These are phyloP conservation scores for Apocynum venetum DNA, from an alignment of 257 asterid species.

Conservation along the genomic window DNA sequence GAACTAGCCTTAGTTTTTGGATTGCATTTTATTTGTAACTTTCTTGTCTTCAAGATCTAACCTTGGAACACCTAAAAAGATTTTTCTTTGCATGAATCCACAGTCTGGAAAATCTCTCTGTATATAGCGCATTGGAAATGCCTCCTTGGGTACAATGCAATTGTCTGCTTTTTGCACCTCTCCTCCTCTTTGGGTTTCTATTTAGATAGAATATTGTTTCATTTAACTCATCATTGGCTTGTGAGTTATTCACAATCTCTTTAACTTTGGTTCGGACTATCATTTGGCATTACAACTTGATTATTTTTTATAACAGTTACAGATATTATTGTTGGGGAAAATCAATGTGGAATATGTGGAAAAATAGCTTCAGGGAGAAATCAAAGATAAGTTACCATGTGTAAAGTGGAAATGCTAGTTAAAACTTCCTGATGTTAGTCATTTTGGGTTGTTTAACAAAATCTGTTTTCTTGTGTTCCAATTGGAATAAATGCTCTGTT, in stretches of 20 bases:
- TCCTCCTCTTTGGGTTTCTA: not conserved
- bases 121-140: not conserved
- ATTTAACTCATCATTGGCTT: not conserved
- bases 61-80: not conserved
- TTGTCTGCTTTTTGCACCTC: not conserved
- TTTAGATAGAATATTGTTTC: not conserved
- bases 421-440: not conserved
- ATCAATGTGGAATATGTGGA: not conserved
- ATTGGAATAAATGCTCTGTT: not conserved
- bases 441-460: not conserved
- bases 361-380: not conserved
- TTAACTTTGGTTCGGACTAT: not conserved
- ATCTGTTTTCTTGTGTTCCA: not conserved
- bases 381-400: not conserved
- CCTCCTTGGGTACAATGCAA: not conserved
- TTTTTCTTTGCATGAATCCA: not conserved
- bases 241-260: not conserved
- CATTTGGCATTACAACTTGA: not conserved
- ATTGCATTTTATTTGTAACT: not conserved
- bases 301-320: no score
- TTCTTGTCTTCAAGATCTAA: not conserved
- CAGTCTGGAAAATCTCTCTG: not conserved
- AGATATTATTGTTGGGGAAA: not conserved
- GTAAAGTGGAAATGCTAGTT: not conserved
- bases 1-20: no score